phyloP scores from a whole-genome alignment of 176 grass and related monocot species.

The Themeda triandra region DNA sequence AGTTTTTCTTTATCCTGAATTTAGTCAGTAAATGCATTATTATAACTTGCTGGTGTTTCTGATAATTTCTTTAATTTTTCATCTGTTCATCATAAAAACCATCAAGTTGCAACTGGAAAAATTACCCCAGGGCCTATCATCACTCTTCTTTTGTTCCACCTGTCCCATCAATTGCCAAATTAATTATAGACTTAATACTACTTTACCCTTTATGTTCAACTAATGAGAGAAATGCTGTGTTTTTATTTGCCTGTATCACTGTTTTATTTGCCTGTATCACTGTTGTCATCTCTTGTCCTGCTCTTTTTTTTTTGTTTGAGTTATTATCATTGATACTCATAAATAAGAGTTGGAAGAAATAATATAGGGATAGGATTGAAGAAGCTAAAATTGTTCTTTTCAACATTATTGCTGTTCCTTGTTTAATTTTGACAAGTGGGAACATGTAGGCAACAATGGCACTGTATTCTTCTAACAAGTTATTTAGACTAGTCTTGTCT shows the following conservation, averaged over 20 bases:
- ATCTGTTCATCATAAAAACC: background rate
- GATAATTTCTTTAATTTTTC: background rate
- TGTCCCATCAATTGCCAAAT: background rate
- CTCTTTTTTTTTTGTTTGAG: background rate
- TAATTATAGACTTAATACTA: background rate
- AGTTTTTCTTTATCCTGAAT: background rate
- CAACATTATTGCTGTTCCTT: background rate
- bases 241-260: background rate
- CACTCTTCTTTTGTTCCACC: background rate
- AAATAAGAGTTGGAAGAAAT: background rate
- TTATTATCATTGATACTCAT: background rate
- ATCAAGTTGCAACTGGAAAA: background rate
- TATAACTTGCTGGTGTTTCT: background rate
- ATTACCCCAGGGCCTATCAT: background rate
- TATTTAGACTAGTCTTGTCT: background rate
- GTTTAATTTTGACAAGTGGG: background rate
- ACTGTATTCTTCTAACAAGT: constrained; percentile 1
- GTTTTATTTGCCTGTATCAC: background rate
- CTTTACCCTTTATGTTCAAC: background rate
- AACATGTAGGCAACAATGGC: background rate
- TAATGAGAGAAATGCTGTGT: background rate
- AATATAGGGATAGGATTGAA: background rate
- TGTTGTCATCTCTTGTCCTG: background rate
- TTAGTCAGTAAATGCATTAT: background rate
- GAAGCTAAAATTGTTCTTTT: background rate